These are phyloP conservation scores for Mycena kentingensis DNA, from an alignment of 768 basidiomycete genomes.

Conservation along the genomic window DNA sequence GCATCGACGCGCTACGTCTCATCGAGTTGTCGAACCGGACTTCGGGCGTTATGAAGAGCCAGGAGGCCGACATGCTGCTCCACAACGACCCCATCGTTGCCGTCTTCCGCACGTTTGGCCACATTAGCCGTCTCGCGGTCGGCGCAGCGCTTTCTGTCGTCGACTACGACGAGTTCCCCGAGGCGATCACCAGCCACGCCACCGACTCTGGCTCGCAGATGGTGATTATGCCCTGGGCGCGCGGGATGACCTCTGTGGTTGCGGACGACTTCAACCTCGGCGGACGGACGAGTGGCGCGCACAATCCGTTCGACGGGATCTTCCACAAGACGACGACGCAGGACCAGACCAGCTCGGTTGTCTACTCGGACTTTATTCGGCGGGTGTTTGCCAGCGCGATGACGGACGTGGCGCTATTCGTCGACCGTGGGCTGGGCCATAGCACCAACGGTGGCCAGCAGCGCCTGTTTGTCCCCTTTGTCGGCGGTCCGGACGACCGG, in stretches of 20 bases:
- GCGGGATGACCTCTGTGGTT: conserved; percentile 36
- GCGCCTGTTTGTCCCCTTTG: conserved; percentile 86
- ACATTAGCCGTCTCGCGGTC: conserved; percentile 66
- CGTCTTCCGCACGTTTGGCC: conserved; percentile 77
- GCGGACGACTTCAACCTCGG: conserved; percentile 30
- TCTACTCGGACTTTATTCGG: conserved; percentile 85
- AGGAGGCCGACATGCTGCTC: conserved; percentile 70
- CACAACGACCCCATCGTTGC: conserved; percentile 71
- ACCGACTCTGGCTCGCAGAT: conserved; percentile 62
- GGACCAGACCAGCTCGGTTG: conserved; percentile 53
- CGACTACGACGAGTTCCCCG: conserved; percentile 69
- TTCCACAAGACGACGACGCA: conserved; percentile 58
- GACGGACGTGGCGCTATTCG: conserved; percentile 80
- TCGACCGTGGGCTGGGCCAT: conserved; percentile 64
- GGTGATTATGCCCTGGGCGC: conserved; percentile 84
- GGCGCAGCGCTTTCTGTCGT: conserved; percentile 76
- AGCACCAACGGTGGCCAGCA: conserved; percentile 36
- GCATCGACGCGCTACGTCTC: conserved; percentile 79
- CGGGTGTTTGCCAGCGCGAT: conserved; percentile 73
- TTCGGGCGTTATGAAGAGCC: conserved; percentile 82
- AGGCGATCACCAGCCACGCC: conserved; percentile 63
- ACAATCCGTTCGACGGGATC: conserved; percentile 77
- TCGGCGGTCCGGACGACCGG: conserved; percentile 93
- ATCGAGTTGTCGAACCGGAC: conserved; percentile 89
- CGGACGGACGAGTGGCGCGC: conserved; percentile 26